Evolutionary conservation across 139 green algal species (phyloP).

Genomic region (Micractinium sp.): DNA sequence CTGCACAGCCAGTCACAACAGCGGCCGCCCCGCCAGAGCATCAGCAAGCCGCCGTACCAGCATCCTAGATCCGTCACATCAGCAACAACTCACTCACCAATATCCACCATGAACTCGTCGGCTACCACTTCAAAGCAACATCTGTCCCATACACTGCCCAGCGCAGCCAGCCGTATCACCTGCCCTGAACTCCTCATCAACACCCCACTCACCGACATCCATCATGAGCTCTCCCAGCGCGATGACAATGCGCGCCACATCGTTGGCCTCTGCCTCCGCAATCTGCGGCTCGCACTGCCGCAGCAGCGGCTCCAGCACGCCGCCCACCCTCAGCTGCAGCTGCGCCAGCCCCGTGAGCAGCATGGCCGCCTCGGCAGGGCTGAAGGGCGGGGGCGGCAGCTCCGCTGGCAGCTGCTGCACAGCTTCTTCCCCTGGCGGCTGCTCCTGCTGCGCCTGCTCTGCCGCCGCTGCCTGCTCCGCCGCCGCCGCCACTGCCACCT

Average conservation of each 20-base stretch:
- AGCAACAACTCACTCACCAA: too few species aligned
- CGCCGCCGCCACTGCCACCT: background rate
- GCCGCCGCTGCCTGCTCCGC: background rate
- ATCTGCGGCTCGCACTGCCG: background rate
- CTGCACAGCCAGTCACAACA: too few species aligned
- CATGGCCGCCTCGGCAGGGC: background rate
- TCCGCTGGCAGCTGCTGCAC: background rate
- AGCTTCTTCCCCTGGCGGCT: background rate
- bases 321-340: slow-evolving; percentile 1
- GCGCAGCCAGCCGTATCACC: too few species aligned
- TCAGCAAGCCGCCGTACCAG: too few species aligned
- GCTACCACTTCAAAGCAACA: too few species aligned
- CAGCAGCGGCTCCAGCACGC: slow-evolving; percentile 22
- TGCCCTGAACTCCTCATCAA: too few species aligned
- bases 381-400: background rate
- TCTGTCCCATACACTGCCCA: too few species aligned
- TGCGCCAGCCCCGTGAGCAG: slow-evolving; percentile 23
- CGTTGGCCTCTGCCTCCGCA: background rate
- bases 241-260: slow-evolving; percentile 25
- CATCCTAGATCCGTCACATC: too few species aligned
- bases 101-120: too few species aligned
- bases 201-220: slow-evolving; percentile 23
- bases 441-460: background rate
- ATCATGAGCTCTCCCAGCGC: slow-evolving; percentile 27
- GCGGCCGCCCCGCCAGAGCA: too few species aligned